Percentiles rank a stretch among this genome's conserved stretches.
These are phyloP conservation scores for Puya raimondii DNA, from an alignment of 176 grass and related monocot species.

Conservation along the genomic window DNA sequence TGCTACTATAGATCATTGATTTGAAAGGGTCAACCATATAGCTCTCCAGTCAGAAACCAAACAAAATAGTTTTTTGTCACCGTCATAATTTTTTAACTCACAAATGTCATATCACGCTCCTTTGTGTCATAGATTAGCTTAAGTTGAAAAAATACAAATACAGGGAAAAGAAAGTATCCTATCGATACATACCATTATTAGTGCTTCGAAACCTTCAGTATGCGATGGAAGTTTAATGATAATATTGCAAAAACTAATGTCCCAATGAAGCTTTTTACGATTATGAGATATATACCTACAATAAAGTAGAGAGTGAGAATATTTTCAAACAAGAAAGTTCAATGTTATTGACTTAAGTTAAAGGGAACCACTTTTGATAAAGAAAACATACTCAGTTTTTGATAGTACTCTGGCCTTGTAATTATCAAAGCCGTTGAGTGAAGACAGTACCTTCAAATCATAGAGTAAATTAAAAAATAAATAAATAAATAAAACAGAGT, in stretches of 20 bases:
- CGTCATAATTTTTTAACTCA: no score
- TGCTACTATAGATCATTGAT: no score
- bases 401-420: constrained; percentile 57
- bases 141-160: background rate
- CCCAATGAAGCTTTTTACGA: constrained; percentile 60
- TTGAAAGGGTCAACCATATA: no score
- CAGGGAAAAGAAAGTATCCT: constrained; percentile 13
- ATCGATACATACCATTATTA: constrained; percentile 38
- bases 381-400: constrained; percentile 63
- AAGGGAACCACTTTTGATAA: constrained; percentile 5
- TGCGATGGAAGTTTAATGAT: constrained; percentile 52
- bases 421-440: constrained; percentile 65
- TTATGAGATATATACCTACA: constrained; percentile 64
- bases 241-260: constrained; percentile 55
- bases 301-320: constrained; percentile 27
- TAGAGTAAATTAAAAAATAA: constrained; percentile 11
- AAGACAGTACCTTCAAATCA: constrained; percentile 64
- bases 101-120: no score
- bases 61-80: no score
- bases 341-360: constrained; percentile 4
- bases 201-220: constrained; percentile 36
- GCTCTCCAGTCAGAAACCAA: no score
- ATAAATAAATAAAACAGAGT: constrained; percentile 4
- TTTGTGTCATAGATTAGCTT: no score
- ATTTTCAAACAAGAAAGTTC: constrained; percentile 22